Base-by-base conservation (phyloP, 345 rosid species). In the Capsella bursapastoris region DNA sequence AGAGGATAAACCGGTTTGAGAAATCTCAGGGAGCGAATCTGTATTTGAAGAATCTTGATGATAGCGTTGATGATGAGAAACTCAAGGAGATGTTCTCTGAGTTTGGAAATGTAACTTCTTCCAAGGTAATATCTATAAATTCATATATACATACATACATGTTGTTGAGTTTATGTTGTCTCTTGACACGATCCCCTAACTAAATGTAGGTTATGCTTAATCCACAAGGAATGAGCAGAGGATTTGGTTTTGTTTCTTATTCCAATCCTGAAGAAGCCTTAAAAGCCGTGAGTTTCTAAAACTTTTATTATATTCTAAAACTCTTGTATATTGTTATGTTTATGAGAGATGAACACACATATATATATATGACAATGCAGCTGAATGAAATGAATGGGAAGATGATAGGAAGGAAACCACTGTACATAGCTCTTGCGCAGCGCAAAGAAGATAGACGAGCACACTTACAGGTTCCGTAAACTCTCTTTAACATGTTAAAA, bases 201-300 rank as follows among this genome's bases (percentile, higher is more conserved):
- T 27, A n/a, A 66, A 40, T 68, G 64, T 68, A 89, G 89, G 83
- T 89, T 56, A 79, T 87, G 90, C 45, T 82, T 25, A 85, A 85
- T 57, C 65, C 72, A 11, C 79, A 82, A 58, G 90, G 92, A 16
- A 11, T 76, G 6, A 86, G 90, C 68, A 86, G 77, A 83, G 86
- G 95, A 45, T 87, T 83, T 65, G 92, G 95, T 61, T 87, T 87
- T 75, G 92, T 87, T 78, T 86, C 92, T 32, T 89, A 83, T 68
- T 76, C 88, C 41, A 72, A 78, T 2, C 86, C 87, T 14, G 92
- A 84, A 76, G 95, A 89, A 82, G 95, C 95, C 66, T 47, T 80
- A 71, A 84, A 59, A 75, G 95, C 92, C 6, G 95, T 89, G 71
- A 57, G 84, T 82, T 44, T 2, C 32, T 66, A 57, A 57, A 4